Base-by-base conservation (phyloP, 2,329 filamentous ascomycete species). In the Xylariaceae sp. region DNA sequence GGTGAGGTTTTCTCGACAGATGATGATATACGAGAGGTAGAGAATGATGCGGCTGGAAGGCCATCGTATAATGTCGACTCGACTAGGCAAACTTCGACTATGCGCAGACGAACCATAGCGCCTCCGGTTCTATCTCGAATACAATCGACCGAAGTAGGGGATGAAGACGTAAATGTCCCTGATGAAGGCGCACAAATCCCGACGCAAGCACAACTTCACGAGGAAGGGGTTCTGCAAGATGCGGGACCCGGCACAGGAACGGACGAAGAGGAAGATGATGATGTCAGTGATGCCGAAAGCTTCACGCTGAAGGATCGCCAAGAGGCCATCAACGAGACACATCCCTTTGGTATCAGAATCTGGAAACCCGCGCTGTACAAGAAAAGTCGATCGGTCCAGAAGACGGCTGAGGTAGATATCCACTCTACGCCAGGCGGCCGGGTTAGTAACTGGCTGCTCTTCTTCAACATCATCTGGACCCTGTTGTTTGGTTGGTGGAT, bases 341-440 rank as follows among this genome's bases (percentile, higher is more conserved):
- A 99, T 77, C 94, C 94, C 0, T 99, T 99, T 65, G 94, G 94
- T 77, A 97, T 99, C 68, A 86, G 95, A 69, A 89, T 99, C 59
- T 99, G 94, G 94, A 99, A 99, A 72, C 94, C 94, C 41, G 95
- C 94, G 1, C 72, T 99, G 59, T 99, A 99, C 80, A 99, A 99
- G 74, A 99, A 99, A 72, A 86, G 88, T 64, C 86, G 94, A 53
- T 99, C 94, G 1, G 95, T 99, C 36, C 91, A 97, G 70, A 94
- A 95, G 72, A 95, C 86, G 44, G 94, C 94, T 5, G 92, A 97
- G 73, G 92, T 88, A 13, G 94, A 99, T 70, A 97, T 99, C 55
- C 94, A 99, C 74, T 97, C 92, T 2, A 85, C 89, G 1, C 94
- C 94, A 0, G 94, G 94, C 19, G 88, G 89, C 16, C 85, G 85